Conservation (phyloP, 257 asterid genomes). For the Solanum appendiculatum region DNA sequence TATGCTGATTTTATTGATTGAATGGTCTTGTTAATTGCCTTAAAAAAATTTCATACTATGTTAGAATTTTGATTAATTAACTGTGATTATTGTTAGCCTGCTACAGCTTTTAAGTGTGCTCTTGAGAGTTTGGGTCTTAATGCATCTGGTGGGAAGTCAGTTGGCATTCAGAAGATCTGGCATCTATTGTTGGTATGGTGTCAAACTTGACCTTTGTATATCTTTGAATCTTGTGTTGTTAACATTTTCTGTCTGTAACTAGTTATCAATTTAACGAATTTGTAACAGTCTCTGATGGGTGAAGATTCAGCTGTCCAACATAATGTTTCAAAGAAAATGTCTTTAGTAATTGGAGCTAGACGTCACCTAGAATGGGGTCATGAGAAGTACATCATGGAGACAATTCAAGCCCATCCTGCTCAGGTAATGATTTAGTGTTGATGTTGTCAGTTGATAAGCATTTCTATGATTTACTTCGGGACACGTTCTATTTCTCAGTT, state of each 20-base stretch:
- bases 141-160: slow-evolving; percentile 77
- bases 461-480: background rate
- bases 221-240: background rate
- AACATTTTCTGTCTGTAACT: background rate
- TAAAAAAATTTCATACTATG: background rate
- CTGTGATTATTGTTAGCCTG: slow-evolving; percentile 53
- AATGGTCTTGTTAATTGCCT: background rate
- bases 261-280: slow-evolving; percentile 1
- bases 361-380: slow-evolving; percentile 97
- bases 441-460: background rate
- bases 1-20: background rate
- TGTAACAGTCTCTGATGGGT: slow-evolving; percentile 57
- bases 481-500: background rate
- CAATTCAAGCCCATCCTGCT: slow-evolving; percentile 88
- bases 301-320: slow-evolving; percentile 48
- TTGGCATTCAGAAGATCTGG: slow-evolving; percentile 91
- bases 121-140: slow-evolving; percentile 70
- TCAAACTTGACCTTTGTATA: background rate
- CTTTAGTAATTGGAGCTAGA: slow-evolving; percentile 81
- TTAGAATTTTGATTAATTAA: background rate
- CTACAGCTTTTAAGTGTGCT: slow-evolving; percentile 72
- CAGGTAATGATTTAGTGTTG: slow-evolving; percentile 38
- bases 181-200: slow-evolving; percentile 68
- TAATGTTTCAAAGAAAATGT: slow-evolving; percentile 56
- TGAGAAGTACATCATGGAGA: slow-evolving; percentile 76